Percentiles rank a stretch among this genome's conserved stretches.
Conservation (phyloP, 495 filamentous ascomycete species). For the Achaetomiella virescens region DNA sequence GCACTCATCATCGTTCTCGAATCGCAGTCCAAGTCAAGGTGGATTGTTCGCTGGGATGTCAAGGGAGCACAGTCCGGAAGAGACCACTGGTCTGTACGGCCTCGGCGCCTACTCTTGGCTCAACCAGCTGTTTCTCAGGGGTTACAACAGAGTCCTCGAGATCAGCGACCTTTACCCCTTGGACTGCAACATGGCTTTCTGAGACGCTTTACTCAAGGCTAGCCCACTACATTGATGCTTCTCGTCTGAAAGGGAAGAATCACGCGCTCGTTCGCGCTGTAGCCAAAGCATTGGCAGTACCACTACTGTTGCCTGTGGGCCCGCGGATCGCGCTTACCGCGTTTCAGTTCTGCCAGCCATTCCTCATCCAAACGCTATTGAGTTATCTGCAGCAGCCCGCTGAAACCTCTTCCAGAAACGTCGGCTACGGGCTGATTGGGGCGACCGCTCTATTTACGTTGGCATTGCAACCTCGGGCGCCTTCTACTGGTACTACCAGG, state of each 20-base stretch:
- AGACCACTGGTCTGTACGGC: constrained; percentile 45
- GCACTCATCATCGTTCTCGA: constrained; percentile 48
- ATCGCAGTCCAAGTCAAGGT: constrained; percentile 45
- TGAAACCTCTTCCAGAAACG: constrained; percentile 33
- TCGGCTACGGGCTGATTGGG: constrained; percentile 37
- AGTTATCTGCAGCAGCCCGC: constrained; percentile 39
- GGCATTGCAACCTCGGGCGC: constrained; percentile 34
- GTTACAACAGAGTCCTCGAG: constrained; percentile 16
- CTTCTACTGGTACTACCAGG: constrained; percentile 53
- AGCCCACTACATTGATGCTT: constrained; percentile 5
- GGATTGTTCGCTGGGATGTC: constrained; percentile 22
- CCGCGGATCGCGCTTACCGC: constrained; percentile 27
- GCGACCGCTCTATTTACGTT: constrained; percentile 26
- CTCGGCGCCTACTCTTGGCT: constrained; percentile 23
- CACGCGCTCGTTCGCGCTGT: constrained; percentile 20
- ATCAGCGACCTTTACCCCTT: constrained; percentile 21
- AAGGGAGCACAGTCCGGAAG: constrained; percentile 45
- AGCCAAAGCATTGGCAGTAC: constrained; percentile 16
- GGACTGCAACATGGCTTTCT: constrained; percentile 28
- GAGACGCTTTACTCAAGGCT: constrained; percentile 11
- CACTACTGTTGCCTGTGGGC: constrained; percentile 27
- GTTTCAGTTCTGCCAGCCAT: constrained; percentile 60
- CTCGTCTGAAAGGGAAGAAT: constrained; percentile 5
- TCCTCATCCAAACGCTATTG: constrained; percentile 53
- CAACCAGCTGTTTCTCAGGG: constrained; percentile 18